These are phyloP conservation scores for Talaromyces albobiverticillius DNA, from an alignment of 2,329 filamentous ascomycete genomes.

Conservation along the genomic window DNA sequence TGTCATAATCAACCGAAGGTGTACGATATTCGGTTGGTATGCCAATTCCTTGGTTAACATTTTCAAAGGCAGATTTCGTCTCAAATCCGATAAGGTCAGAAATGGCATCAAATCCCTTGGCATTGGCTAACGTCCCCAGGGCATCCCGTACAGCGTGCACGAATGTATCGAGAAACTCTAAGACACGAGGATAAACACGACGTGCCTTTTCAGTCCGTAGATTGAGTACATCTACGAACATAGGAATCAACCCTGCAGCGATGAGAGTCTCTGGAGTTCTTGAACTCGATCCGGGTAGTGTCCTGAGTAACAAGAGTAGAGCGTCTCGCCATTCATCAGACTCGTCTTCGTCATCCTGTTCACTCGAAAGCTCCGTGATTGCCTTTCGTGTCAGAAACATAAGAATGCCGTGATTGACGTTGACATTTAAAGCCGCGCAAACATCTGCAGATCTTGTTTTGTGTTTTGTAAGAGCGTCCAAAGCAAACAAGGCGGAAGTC, in stretches of 20 bases:
- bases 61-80: slow-evolving; percentile 65
- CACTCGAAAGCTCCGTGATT: slow-evolving; percentile 72
- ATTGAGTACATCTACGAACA: slow-evolving; percentile 83
- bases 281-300: slow-evolving; percentile 68
- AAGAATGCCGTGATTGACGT: slow-evolving; percentile 92
- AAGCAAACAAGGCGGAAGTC: slow-evolving; percentile 72
- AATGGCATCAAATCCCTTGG: slow-evolving; percentile 83
- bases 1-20: slow-evolving; percentile 83
- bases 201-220: slow-evolving; percentile 79
- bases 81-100: slow-evolving; percentile 82
- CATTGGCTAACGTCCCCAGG: slow-evolving; percentile 76
- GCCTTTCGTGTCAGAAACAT: slow-evolving; percentile 91
- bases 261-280: slow-evolving; percentile 81
- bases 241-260: slow-evolving; percentile 81
- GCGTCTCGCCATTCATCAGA: slow-evolving; percentile 90
- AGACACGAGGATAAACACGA: slow-evolving; percentile 76
- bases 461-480: slow-evolving; percentile 83
- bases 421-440: slow-evolving; percentile 85
- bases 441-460: slow-evolving; percentile 76
- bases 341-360: slow-evolving; percentile 56
- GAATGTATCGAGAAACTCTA: slow-evolving; percentile 84
- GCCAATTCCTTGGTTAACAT: slow-evolving; percentile 66
- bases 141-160: slow-evolving; percentile 83
- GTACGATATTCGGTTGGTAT: slow-evolving; percentile 72
- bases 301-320: slow-evolving; percentile 81